Percentiles rank a stretch among this genome's conserved stretches.
Evolutionary conservation across 257 asterid species (phyloP).

Genomic region (Solanum appendiculatum): DNA sequence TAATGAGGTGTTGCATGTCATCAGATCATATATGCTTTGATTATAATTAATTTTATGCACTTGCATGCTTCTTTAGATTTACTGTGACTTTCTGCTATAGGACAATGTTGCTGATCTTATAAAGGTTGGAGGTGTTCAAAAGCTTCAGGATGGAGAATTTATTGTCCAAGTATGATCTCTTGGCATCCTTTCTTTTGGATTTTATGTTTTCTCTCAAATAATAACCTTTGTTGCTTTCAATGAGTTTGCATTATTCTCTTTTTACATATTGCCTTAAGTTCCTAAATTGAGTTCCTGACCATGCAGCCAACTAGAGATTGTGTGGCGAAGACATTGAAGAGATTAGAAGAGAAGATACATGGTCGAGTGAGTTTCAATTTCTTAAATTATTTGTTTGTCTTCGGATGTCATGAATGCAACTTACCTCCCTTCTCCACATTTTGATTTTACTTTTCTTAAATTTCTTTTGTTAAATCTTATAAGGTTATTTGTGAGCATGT

Average conservation of each 20-base stretch:
- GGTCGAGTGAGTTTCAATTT: slow-evolving; percentile 69
- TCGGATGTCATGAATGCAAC: not conserved
- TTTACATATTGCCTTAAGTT: not conserved
- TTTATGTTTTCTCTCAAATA: not conserved
- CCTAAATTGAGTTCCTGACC: not conserved
- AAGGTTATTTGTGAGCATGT: not conserved
- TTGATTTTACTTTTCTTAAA: not conserved
- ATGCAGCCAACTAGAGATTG: slow-evolving; percentile 99
- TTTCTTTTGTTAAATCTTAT: not conserved
- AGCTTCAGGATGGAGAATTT: slow-evolving; percentile 96
- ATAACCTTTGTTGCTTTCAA: not conserved
- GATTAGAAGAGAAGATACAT: slow-evolving; percentile 93
- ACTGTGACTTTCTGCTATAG: slow-evolving; percentile 25
- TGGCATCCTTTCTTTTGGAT: not conserved
- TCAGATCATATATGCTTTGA: not conserved
- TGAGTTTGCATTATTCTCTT: not conserved
- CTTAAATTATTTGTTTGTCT: not conserved
- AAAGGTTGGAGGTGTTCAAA: slow-evolving; percentile 92
- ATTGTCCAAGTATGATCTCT: slow-evolving; percentile 63
- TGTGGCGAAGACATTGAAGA: slow-evolving; percentile 92
- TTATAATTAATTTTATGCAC: not conserved
- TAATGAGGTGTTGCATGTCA: slow-evolving; percentile 55
- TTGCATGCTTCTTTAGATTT: not conserved
- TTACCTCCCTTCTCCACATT: not conserved
- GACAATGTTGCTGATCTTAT: slow-evolving; percentile 92